Evolutionary conservation across 2,329 filamentous ascomycete genomes (phyloP).

Genomic region (Bipolaris cookei): DNA sequence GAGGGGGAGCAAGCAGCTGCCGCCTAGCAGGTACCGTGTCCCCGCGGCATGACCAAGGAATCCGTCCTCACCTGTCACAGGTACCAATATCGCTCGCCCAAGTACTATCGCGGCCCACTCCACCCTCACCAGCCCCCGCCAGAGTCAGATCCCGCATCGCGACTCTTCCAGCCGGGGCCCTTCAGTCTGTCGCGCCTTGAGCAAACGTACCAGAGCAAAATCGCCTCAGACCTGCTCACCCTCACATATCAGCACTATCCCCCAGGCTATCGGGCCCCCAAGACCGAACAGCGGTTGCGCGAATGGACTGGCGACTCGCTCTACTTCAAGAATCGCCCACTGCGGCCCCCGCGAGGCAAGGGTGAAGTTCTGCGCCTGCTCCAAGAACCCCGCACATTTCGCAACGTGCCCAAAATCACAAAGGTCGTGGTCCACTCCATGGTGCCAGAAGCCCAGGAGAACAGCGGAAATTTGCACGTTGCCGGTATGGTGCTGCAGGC

Average conservation of each 20-base stretch:
- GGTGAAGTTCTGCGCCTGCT: conserved; percentile 72
- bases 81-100: conserved; percentile 93
- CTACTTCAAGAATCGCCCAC: conserved; percentile 90
- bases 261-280: conserved; percentile 71
- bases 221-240: conserved; percentile 86
- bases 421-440: conserved; percentile 81
- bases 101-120: conserved; percentile 91
- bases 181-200: conserved; percentile 86
- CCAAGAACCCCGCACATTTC: conserved; percentile 72
- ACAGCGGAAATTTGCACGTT: conserved; percentile 78
- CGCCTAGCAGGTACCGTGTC: conserved; percentile 60
- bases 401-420: conserved; percentile 82
- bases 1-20: conserved; percentile 52
- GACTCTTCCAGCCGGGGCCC: conserved; percentile 86
- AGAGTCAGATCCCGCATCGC: conserved; percentile 83
- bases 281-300: conserved; percentile 71
- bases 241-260: conserved; percentile 86
- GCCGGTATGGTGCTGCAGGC: conserved; percentile 84
- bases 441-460: conserved; percentile 70
- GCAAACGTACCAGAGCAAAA: conserved; percentile 87
- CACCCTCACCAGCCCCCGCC: conserved; percentile 92
- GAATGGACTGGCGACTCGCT: conserved; percentile 89
- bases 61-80: conserved; percentile 54
- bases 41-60: background rate
- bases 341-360: conserved; percentile 82